Base-by-base conservation (phyloP, 23 red algal species). In the Porphyridium purpureum region DNA sequence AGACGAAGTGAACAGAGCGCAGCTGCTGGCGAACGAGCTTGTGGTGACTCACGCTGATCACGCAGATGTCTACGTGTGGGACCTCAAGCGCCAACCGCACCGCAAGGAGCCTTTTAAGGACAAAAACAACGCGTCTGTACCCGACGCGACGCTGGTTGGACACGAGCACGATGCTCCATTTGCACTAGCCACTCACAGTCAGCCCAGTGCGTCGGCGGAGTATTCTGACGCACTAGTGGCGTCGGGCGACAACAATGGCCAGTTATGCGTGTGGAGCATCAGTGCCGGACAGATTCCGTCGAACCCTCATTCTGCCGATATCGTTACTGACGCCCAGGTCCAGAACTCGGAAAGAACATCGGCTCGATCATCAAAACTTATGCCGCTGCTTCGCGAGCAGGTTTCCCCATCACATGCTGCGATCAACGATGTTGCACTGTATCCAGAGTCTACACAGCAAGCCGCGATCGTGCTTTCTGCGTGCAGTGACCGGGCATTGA, bases 41-140 rank as follows among this genome's bases (percentile, higher is more conserved):
- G 50, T 93, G n/a, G 74, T 93, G 38, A 93, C 84, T 20, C 84
- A 93, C 35, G 74, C 84, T 54, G 84, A 93, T 57, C 69, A 40
- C 24, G 64, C 72, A 7, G 62, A 75, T 47, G 46, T 93, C 8
- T 66, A 74, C 44, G 69, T 93, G 27, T 93, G 84, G 84, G 67
- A 81, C 50, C 49, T 93, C 54, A 65, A 69, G 11, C 27, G n/a
- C 55, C 84, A 93, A 42, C 58, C 57, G 34, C 74, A 81, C 55
- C 74, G 84, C 30, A 36, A 61, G 31, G 38, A 44, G 11, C 11
- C 38, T 17, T 44, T 17, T 17, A 50, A 64, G 25, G 46, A 65
- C 50, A 74, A 75, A 5, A 32, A 50, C 9, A 9, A 31, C 3
- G 21, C 54, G 1, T 74, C 26, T 32, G 52, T 69, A 22, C 84